Base-by-base conservation (phyloP, 164 flowering plant species). In the Akebia trifoliata region DNA sequence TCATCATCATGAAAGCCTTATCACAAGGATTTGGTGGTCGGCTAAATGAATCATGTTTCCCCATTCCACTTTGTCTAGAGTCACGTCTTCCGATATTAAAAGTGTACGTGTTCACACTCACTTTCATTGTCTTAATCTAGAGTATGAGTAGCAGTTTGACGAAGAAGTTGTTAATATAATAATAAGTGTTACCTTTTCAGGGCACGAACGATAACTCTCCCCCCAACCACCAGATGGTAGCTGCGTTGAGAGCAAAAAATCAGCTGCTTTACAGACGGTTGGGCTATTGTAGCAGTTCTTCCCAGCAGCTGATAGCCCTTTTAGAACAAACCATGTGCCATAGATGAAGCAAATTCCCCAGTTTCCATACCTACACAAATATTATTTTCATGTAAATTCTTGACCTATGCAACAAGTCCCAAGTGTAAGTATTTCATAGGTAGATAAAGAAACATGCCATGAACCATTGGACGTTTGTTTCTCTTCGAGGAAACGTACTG, bases 381-480 rank as follows among this genome's bases (percentile, higher is more conserved):
- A 20, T 18, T 8, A 32, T n/a, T n/a, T n/a, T n/a, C n/a, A n/a
- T n/a, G n/a, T n/a, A n/a, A n/a, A n/a, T n/a, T n/a, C n/a, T n/a
- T n/a, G n/a, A n/a, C n/a, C n/a, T n/a, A n/a, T n/a, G n/a, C n/a
- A n/a, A n/a, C n/a, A n/a, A n/a, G n/a, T n/a, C n/a, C n/a, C n/a
- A n/a, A n/a, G n/a, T n/a, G n/a, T n/a, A n/a, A n/a, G n/a, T n/a
- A n/a, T n/a, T n/a, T n/a, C n/a, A n/a, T n/a, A n/a, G n/a, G n/a
- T n/a, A n/a, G n/a, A n/a, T n/a, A n/a, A n/a, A n/a, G n/a, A n/a
- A n/a, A n/a, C n/a, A n/a, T n/a, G n/a, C 99, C 99, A 93, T 67
- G 97, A 87, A 60, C 99, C 99, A 75, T 93, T 95, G n/a, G 81
- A 56, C 56, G 29, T 74, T 74, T 93, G 99, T 50, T 74, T 81